Evolutionary conservation across 2,329 filamentous ascomycete species (phyloP).

Genomic region (Talaromyces amestolkiae): DNA sequence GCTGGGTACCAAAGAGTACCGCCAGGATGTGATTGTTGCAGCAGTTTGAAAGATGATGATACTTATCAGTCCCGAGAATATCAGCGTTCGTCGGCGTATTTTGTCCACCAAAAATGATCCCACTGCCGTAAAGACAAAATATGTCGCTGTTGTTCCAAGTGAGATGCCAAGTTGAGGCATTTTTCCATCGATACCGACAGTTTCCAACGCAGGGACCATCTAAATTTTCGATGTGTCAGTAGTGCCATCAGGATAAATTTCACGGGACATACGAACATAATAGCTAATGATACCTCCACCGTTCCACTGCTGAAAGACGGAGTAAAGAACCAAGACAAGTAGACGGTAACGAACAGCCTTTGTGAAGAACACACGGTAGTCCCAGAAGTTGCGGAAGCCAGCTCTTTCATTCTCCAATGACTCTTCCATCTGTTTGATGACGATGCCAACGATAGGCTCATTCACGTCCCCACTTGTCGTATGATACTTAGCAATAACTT

Average conservation of each 20-base stretch:
- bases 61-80: conserved; percentile 44
- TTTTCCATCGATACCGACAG: conserved; percentile 40
- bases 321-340: conserved; percentile 47
- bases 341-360: conserved; percentile 45
- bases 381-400: conserved; percentile 43
- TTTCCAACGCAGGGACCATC: conserved; percentile 42
- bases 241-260: background rate
- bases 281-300: conserved; percentile 48
- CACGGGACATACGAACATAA: conserved; percentile 31
- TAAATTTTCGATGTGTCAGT: conserved; percentile 1
- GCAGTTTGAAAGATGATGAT: conserved; percentile 48
- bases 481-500: conserved; percentile 42
- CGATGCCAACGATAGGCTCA: conserved; percentile 44
- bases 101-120: conserved; percentile 46
- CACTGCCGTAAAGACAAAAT: conserved; percentile 48
- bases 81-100: conserved; percentile 45
- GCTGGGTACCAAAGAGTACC: conserved; percentile 35
- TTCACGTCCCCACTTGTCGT: conserved; percentile 42
- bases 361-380: conserved; percentile 50
- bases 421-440: conserved; percentile 46
- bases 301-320: conserved; percentile 49
- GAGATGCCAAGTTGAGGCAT: conserved; percentile 45
- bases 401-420: conserved; percentile 42
- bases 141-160: conserved; percentile 45
- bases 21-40: conserved; percentile 51